Base-by-base conservation (phyloP, 164 flowering plant species). In the Kalanchoe fedtschenkoi region DNA sequence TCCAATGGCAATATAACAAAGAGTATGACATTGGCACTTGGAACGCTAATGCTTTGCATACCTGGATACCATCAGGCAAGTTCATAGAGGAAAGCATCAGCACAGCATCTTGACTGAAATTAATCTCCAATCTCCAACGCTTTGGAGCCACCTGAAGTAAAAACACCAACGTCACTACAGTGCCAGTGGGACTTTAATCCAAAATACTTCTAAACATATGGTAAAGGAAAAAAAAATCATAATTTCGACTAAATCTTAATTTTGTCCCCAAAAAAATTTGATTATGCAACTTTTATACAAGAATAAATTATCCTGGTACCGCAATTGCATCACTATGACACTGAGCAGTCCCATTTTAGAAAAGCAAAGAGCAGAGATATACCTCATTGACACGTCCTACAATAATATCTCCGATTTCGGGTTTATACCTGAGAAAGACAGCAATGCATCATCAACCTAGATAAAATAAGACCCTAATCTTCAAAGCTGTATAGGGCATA, bases 41-140 rank as follows among this genome's bases (percentile, higher is more conserved):
- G 39, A 11, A 51, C 61, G n/a, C 5, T 26, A 4, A 19, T 1
- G 11, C 4, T 32, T 32, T 58, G 35, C 42, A n/a, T 58, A 90
- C 99, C 99, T 95, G 99, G 66, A 87, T 84, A 44, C 96, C 97
- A 80, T 95, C 97, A 39, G 96, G 97, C 72, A 89, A 71, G 70
- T 84, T 95, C 93, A 95, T 87, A 2, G 99, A 89, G 60, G 99
- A 95, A 77, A 95, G 96, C 99, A 95, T 95, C 70, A 95, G 72
- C n/a, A 89, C 82, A 34, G 96, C 99, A 82, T 88, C 85, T 72
- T 91, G 99, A 70, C 77, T 85, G 70, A 77, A 83, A 71, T 91
- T 88, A 54, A 91, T 81, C 59, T 95, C 99, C 67, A 95, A 24
- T 73, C 76, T 89, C 99, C 99, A 95, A 17, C 97, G 86, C 70